Base-by-base conservation (phyloP, 1,139 yeast genomes). In the Kodamaea fungicola region DNA sequence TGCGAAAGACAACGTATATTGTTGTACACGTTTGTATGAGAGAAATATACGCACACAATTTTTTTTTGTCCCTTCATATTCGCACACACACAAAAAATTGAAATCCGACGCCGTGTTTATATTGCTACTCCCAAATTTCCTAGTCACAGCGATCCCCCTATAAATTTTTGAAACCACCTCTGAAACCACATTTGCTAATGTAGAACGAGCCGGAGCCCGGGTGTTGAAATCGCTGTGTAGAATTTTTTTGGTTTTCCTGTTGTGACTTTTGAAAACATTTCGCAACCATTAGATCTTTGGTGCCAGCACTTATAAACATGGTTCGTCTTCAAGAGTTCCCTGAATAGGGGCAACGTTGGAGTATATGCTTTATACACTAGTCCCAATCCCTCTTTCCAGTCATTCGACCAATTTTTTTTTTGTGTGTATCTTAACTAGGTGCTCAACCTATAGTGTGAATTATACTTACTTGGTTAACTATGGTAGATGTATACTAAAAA, bases 91-190 rank as follows among this genome's bases (percentile, higher is more conserved):
- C 32, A 33, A 22, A 30, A 19, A 30, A 30, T 24, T 10, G 25
- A 16, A 30, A 19, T 19, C 10, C 9, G 24, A 16, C n/a, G 22
- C 24, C 32, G 32, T 12, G 12, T 19, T 22, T 30, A 10, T 9
- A 10, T 22, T 16, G 25, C 26, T 22, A 16, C 22, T 19, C 13
- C 33, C n/a, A 37, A 36, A 44, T 45, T 43, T 45, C 45, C 38
- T 40, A 44, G 43, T 42, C 43, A 42, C 42, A 40, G 47, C 43
- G 42, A 47, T 34, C 31, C 39, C 50, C 51, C 45, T 42, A 16
- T 16, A 16, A 16, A 16, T 16, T 16, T 16, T 16, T 5, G 5
- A 16, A 16, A 3, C 19, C 19, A 16, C 19, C 19, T 16, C 19
- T 16, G 19, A 16, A 16, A 16, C 19, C 3, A 16, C 19, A 16